Percentiles rank a stretch among this genome's conserved stretches.
Conservation (phyloP, 129 eudicot genomes). For the Chrysanthemum seticuspe region DNA sequence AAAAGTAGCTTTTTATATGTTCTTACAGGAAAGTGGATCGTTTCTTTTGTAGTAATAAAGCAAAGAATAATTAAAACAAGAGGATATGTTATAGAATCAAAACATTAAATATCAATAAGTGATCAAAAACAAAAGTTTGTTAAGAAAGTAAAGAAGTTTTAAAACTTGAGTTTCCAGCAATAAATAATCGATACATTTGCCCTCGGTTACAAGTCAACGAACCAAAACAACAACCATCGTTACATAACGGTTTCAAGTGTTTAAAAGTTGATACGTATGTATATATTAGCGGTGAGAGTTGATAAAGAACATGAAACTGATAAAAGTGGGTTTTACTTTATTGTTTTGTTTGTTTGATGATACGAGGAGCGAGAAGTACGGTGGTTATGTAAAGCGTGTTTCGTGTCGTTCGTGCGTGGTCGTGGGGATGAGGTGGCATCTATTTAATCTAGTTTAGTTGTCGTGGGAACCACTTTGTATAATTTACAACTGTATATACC, state of each 20-base stretch:
- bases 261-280: neutral
- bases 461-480: constrained; percentile 17
- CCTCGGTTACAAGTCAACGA: constrained; percentile 31
- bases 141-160: constrained; percentile 37
- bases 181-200: neutral
- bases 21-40: constrained; percentile 18
- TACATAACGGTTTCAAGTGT: neutral
- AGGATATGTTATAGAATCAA: neutral
- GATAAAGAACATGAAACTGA: too few species aligned
- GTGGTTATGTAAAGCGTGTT: neutral
- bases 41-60: constrained; percentile 20
- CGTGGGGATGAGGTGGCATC: constrained; percentile 28
- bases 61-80: constrained; percentile 24
- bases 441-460: neutral
- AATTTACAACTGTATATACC: constrained; percentile 26
- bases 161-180: constrained; percentile 26
- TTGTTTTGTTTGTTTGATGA: neutral
- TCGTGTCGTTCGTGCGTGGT: constrained; percentile 36
- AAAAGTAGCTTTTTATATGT: constrained; percentile 28
- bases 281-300: neutral
- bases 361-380: neutral
- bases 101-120: neutral
- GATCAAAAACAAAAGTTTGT: constrained; percentile 19
- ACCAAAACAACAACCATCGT: neutral
- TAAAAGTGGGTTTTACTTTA: neutral